Conservation (phyloP, 1,139 yeast species). For the Geotrichum europaeum region DNA sequence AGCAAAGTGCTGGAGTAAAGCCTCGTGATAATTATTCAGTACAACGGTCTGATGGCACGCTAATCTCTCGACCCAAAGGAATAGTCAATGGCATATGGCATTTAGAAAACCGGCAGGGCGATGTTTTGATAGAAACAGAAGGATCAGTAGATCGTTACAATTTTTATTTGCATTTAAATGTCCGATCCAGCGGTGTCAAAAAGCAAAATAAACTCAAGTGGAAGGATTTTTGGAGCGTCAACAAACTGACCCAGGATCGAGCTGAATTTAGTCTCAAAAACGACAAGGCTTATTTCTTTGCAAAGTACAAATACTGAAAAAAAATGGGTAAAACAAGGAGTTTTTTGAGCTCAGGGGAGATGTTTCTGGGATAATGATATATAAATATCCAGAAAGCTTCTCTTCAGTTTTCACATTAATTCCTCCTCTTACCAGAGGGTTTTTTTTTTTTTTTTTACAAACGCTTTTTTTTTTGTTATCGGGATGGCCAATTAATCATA, state of each 20-base stretch:
- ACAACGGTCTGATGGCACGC: conserved; percentile 24
- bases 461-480: too few relatives aligned
- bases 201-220: conserved; percentile 64
- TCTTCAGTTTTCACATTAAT: too few relatives aligned
- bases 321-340: background rate
- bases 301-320: conserved; percentile 10
- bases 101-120: conserved; percentile 49
- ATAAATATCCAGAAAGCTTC: too few relatives aligned
- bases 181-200: conserved; percentile 51
- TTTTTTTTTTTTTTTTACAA: too few relatives aligned
- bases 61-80: conserved; percentile 28
- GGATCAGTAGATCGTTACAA: conserved; percentile 60
- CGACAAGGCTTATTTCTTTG: conserved; percentile 69
- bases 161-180: conserved; percentile 56
- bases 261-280: conserved; percentile 54
- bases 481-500: too few relatives aligned
- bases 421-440: too few relatives aligned
- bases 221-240: conserved; percentile 53
- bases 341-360: background rate
- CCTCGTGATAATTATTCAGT: conserved; percentile 32
- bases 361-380: too few relatives aligned
- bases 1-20: conserved; percentile 13
- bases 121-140: conserved; percentile 44
- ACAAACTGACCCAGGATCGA: conserved; percentile 48
- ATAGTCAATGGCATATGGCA: conserved; percentile 46